A percentile compares a stretch with the other conserved stretches of the same genome.
Evolutionary conservation across 164 flowering plant genomes (phyloP).

Genomic region (Berberis thunbergii): DNA sequence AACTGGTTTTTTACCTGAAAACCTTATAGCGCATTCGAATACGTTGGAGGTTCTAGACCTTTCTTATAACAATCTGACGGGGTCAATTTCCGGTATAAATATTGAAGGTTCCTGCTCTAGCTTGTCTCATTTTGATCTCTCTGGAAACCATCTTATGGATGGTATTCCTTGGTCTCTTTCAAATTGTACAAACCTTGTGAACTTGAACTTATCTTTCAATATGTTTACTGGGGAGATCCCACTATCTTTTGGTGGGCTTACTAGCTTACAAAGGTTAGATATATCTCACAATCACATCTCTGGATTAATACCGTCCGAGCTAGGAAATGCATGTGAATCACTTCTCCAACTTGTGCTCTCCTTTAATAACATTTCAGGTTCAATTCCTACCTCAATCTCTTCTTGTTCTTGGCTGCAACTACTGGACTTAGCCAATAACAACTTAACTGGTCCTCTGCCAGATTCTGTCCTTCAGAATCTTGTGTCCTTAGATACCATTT

Average conservation of each 20-base stretch:
- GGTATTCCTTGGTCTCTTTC: slow-evolving; percentile 46
- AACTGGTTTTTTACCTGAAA: slow-evolving; percentile 43
- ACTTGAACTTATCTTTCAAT: slow-evolving; percentile 43
- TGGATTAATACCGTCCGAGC: slow-evolving; percentile 54
- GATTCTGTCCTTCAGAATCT: slow-evolving; percentile 41
- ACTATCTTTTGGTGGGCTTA: slow-evolving; percentile 29
- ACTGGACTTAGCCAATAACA: slow-evolving; percentile 39
- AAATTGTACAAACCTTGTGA: slow-evolving; percentile 47
- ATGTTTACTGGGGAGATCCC: slow-evolving; percentile 49
- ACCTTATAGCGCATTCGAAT: slow-evolving; percentile 27
- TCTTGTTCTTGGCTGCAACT: slow-evolving; percentile 52
- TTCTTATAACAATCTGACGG: slow-evolving; percentile 67
- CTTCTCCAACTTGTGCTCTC: slow-evolving; percentile 45
- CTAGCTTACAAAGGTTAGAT: slow-evolving; percentile 50
- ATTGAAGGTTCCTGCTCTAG: slow-evolving; percentile 38
- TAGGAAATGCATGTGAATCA: slow-evolving; percentile 52
- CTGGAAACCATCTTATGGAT: slow-evolving; percentile 37
- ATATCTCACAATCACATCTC: slow-evolving; percentile 55
- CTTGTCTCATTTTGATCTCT: slow-evolving; percentile 49
- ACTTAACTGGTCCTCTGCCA: too few relatives aligned
- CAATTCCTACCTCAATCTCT: slow-evolving; percentile 44
- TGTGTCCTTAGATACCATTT: slow-evolving; percentile 41
- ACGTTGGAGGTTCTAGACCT: slow-evolving; percentile 61
- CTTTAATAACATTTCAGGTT: slow-evolving; percentile 58
- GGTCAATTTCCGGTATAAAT: slow-evolving; percentile 35